Evolutionary conservation across 345 rosid species (phyloP), one percentile per base, ranked within the genome.

Genomic region (Mangifera indica): DNA sequence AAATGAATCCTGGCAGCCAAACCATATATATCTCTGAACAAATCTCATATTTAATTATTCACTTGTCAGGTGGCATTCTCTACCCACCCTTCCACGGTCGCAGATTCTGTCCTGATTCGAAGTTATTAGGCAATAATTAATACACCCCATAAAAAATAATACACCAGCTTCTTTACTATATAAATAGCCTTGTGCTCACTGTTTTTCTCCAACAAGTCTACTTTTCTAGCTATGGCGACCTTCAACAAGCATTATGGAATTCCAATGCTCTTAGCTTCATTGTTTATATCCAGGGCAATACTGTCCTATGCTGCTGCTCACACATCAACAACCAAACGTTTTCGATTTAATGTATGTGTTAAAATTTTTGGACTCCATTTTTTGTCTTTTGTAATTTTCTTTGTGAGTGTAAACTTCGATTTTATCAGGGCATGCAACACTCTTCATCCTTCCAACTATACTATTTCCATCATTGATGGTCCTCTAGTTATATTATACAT

Each of bases 301-400:
- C 45, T 61, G 1, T 15, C n/a, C 25, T 60, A 20, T 60, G 54
- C 73, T 68, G 69, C 73, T 29, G 32, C n/a, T n/a, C n/a, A 37
- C 8, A 37, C 8, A 7, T 12, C 26, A 18, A 4, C 67, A 5
- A 76, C 63, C 4, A 37, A 56, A n/a, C 61, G 72, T 7, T 76
- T 66, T 60, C 67, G 22, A 0, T 77, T 77, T 18, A 72, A 77
- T 68, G 80, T 77, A 54, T 10, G 73, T 9, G 4, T 20, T 10
- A 37, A 10, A 8, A 25, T 17, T 6, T 56, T 2, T 34, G 40
- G 66, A 24, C 37, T 3, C 20, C n/a, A 9, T 18, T 17, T 40
- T 44, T 25, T 22, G 7, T 3, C 24, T 40, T 17, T 37, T 37
- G 15, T 3, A 5, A 18, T 21, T 59, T 10, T 15, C 18, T 58